Evolutionary conservation across 192 early-diverging fungal species (phyloP), one percentile per base, ranked within the genome.

Genomic region (Coemansia sp.): DNA sequence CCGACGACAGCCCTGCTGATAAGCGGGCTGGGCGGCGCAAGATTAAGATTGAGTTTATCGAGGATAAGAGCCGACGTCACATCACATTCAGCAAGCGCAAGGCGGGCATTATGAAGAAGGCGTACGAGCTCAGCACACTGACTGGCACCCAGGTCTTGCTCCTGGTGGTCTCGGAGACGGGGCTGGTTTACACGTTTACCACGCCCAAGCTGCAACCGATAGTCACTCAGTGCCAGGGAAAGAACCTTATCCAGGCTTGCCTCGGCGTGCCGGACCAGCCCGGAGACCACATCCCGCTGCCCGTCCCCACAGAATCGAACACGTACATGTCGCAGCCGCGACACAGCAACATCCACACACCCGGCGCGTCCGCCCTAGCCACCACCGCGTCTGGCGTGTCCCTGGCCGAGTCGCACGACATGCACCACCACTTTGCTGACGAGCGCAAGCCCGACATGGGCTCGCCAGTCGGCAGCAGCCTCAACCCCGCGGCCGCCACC

Each of bases 61-160:
- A 93, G 50, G 95, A 96, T 75, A 95, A 95, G 82, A 89, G 87
- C 59, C 82, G 94, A 65, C 88, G 95, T 50, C 94, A 95, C 73
- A 95, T 96, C 66, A 96, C 95, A 3, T 96, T 98, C 66, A 89
- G 87, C 70, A 98, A 98, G 75, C 87, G 95, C 69, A 96, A 95
- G 75, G 91, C 94, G 13, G 95, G 95, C 45, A 95, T 98, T 68
- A 95, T 98, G 95, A 98, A 98, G 81, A 98, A 98, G 90, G 95
- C 94, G 6, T 95, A 92, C 68, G 95, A 97, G 74, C 86, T 97
- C 8, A 89, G 88, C 68, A 95, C 93, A 7, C 84, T 97, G 66
- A 97, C 95, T 6, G 95, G 95, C 47, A 97, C 95, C 6, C 93
- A 97, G 83, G 93, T 95, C 10, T 82, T 97, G 37, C 85, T 97